Percentiles rank a stretch among this genome's conserved stretches.
Evolutionary conservation across 2,329 filamentous ascomycete genomes (phyloP).

Genomic region (Tolypocladium ophioglossoides): DNA sequence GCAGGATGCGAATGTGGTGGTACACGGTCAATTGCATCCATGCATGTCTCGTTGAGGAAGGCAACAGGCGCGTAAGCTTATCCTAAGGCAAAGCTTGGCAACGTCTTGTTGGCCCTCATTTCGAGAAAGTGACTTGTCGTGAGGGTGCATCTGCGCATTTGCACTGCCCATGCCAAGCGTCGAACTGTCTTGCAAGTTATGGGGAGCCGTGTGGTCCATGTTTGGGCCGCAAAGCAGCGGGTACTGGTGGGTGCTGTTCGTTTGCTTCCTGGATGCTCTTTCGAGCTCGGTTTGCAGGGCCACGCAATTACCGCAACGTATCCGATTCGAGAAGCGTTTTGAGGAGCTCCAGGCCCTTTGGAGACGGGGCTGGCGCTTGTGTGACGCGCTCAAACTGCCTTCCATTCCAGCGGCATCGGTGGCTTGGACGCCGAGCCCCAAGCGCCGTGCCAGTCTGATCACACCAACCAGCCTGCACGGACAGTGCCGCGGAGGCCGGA

Average conservation of each 20-base stretch:
- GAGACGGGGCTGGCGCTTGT: neutral
- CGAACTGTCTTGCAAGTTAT: no score
- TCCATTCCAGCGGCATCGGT: neutral
- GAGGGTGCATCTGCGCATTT: no score
- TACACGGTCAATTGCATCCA: neutral
- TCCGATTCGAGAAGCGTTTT: neutral
- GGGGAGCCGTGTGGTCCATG: no score
- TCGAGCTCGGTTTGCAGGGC: neutral
- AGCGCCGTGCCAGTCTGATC: neutral
- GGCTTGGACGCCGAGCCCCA: neutral
- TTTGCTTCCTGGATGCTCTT: neutral
- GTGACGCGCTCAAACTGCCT: neutral
- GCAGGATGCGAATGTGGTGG: neutral
- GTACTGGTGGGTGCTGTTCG: no score
- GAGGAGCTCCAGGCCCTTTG: neutral
- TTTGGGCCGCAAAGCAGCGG: no score
- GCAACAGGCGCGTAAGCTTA: neutral
- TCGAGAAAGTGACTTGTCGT: no score
- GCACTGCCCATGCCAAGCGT: no score
- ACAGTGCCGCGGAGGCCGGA: neutral
- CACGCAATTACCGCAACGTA: neutral
- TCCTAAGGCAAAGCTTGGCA: neutral
- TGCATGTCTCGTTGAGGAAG: no score
- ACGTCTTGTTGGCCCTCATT: no score
- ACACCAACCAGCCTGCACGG: neutral